These are phyloP conservation scores for Tympanopsis confertula DNA, from an alignment of 2,329 filamentous ascomycete species.

Conservation along the genomic window DNA sequence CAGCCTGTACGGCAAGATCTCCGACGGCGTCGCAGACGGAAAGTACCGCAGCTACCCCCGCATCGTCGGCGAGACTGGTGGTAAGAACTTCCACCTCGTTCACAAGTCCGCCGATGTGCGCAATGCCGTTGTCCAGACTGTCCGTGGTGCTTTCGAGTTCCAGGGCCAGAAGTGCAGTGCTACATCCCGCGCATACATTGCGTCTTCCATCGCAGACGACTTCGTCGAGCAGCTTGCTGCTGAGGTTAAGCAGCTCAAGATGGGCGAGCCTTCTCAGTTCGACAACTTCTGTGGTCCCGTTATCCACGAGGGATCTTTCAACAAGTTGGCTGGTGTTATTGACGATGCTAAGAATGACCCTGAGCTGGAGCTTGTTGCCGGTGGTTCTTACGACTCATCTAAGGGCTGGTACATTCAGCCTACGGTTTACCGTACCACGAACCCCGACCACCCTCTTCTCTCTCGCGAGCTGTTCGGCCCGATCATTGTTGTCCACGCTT, in stretches of 20 bases:
- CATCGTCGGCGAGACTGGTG: constrained; percentile 81
- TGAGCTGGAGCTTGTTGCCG: constrained; percentile 61
- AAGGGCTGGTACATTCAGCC: constrained; percentile 77
- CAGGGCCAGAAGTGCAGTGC: constrained; percentile 88
- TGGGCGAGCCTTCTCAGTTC: constrained; percentile 55
- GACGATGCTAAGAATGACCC: constrained; percentile 68
- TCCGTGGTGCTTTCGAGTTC: constrained; percentile 81
- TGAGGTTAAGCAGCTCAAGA: constrained; percentile 60
- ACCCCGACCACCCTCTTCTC: constrained; percentile 64
- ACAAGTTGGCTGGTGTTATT: constrained; percentile 67
- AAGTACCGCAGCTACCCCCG: constrained; percentile 77
- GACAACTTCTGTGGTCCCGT: constrained; percentile 78
- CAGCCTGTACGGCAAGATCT: constrained; percentile 76
- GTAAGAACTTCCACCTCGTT: constrained; percentile 86
- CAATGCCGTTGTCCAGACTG: constrained; percentile 71
- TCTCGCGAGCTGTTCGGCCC: constrained; percentile 75
- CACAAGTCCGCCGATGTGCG: constrained; percentile 66
- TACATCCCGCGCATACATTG: constrained; percentile 69
- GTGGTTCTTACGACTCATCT: constrained; percentile 66
- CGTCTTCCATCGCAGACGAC: constrained; percentile 61
- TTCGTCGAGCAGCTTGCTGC: constrained; percentile 56
- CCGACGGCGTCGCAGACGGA: constrained; percentile 67
- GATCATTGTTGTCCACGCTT: constrained; percentile 63
- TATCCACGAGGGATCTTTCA: constrained; percentile 71
- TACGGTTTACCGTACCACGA: constrained; percentile 66